phyloP scores from a whole-genome alignment of 148 eudicot species.

The Hydrangea macrophylla region DNA sequence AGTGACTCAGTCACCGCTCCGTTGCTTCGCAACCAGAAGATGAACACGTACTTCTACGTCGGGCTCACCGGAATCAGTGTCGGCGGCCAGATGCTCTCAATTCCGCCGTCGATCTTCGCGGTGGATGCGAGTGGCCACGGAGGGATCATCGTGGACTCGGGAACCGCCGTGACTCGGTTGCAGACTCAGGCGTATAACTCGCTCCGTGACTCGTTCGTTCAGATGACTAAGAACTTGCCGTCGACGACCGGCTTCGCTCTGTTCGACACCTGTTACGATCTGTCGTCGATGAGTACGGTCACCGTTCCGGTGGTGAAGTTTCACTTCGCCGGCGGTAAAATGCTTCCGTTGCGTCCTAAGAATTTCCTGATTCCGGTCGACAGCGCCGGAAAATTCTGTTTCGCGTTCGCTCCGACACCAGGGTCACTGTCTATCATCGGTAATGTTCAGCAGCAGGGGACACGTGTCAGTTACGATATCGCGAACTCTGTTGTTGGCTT shows the following conservation, averaged over 20 bases:
- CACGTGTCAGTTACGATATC: conserved; percentile 41
- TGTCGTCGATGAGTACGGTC: conserved; percentile 27
- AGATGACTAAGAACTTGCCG: conserved; percentile 25
- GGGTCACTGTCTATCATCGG: conserved; percentile 44
- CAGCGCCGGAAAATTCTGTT: conserved; percentile 36
- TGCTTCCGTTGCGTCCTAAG: conserved; percentile 42
- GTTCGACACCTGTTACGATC: conserved; percentile 70
- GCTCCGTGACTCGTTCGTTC: conserved; percentile 44
- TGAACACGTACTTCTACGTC: conserved; percentile 43
- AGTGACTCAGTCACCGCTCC: conserved; percentile 30
- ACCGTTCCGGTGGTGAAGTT: conserved; percentile 54
- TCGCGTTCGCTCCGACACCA: conserved; percentile 46
- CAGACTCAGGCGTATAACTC: conserved; percentile 44
- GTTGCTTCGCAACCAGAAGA: conserved; percentile 17
- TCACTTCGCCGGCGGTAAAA: conserved; percentile 47
- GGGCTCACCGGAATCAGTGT: conserved; percentile 48
- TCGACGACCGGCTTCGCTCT: conserved; percentile 26
- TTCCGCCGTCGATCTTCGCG: conserved; percentile 34
- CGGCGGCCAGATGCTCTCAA: conserved; percentile 34
- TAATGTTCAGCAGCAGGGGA: conserved; percentile 57
- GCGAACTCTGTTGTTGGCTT: conserved; percentile 31
- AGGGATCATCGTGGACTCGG: conserved; percentile 65
- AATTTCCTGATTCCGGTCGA: conserved; percentile 56
- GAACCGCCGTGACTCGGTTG: conserved; percentile 58
- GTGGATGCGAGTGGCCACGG: conserved; percentile 40